A percentile compares a stretch with the other conserved stretches of the same genome.
Evolutionary conservation across 176 grass and related monocot genomes (phyloP).

Genomic region (Triticum dicoccoides): DNA sequence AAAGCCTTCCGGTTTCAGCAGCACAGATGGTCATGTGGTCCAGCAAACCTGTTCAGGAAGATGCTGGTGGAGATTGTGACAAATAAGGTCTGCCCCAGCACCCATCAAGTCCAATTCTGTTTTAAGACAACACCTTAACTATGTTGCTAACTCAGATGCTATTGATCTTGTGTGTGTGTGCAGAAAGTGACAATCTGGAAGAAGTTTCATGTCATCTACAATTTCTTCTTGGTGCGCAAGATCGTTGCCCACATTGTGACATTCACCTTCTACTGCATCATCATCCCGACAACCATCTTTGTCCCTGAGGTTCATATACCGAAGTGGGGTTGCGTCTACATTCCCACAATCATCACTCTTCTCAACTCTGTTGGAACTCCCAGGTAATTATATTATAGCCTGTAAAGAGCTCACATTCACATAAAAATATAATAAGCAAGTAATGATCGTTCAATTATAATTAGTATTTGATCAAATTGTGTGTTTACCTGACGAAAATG

Average conservation of each 20-base stretch:
- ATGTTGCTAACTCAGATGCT: constrained; percentile 14
- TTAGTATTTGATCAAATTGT: neutral
- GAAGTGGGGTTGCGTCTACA: constrained; percentile 74
- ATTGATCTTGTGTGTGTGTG: neutral
- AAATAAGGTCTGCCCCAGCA: constrained; percentile 51
- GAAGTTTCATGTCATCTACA: constrained; percentile 89
- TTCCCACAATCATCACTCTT: constrained; percentile 73
- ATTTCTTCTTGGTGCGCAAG: constrained; percentile 80
- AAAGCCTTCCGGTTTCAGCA: constrained; percentile 85
- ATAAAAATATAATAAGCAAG: neutral
- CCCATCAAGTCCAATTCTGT: neutral
- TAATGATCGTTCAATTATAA: neutral
- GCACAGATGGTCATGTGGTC: constrained; percentile 82
- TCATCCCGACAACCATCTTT: constrained; percentile 71
- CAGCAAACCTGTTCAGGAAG: constrained; percentile 77
- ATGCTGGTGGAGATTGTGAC: constrained; percentile 71
- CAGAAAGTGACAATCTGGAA: constrained; percentile 91
- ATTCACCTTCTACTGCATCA: constrained; percentile 72
- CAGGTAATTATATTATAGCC: constrained; percentile 46
- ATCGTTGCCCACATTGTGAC: constrained; percentile 66
- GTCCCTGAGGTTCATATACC: constrained; percentile 79
- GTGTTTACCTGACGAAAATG: neutral
- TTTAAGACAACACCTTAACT: neutral
- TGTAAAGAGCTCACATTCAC: neutral
- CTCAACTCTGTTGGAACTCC: constrained; percentile 81